phyloP scores from a whole-genome alignment of 495 filamentous ascomycete genomes.

The Tuber magnatum region DNA sequence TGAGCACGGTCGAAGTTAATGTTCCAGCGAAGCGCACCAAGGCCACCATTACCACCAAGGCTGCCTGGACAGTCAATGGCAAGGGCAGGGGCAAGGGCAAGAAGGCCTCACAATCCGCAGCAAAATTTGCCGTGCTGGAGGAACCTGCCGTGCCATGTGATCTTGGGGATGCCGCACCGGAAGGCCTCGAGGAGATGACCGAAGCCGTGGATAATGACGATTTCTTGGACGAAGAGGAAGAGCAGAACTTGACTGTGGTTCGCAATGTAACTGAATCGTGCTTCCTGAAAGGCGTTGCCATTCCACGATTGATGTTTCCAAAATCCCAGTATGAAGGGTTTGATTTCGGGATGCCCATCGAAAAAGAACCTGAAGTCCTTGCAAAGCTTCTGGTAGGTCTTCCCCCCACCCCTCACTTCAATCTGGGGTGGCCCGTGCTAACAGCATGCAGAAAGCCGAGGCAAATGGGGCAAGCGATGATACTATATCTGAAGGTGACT shows the following conservation, averaged over 20 bases:
- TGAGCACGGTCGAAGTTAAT: neutral
- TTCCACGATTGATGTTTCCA: conserved; percentile 38
- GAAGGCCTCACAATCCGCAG: no score
- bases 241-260: neutral
- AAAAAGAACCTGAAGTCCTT: conserved; percentile 39
- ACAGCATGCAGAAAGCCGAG: conserved; percentile 1
- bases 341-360: conserved; percentile 29
- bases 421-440: neutral
- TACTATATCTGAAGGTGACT: conserved; percentile 20
- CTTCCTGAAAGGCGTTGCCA: neutral
- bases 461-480: neutral
- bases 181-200: conserved; percentile 3
- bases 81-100: neutral
- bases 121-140: neutral
- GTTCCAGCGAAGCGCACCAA: neutral
- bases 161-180: neutral
- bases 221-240: neutral
- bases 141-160: neutral
- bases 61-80: neutral
- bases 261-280: neutral
- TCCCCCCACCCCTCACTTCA: neutral
- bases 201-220: neutral
- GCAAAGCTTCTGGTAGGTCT: conserved; percentile 35
- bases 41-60: neutral
- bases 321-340: conserved; percentile 43